A percentile compares a stretch with the other conserved stretches of the same genome.
phyloP scores from a whole-genome alignment of 768 basidiomycete species.

The Collybia sordida region DNA sequence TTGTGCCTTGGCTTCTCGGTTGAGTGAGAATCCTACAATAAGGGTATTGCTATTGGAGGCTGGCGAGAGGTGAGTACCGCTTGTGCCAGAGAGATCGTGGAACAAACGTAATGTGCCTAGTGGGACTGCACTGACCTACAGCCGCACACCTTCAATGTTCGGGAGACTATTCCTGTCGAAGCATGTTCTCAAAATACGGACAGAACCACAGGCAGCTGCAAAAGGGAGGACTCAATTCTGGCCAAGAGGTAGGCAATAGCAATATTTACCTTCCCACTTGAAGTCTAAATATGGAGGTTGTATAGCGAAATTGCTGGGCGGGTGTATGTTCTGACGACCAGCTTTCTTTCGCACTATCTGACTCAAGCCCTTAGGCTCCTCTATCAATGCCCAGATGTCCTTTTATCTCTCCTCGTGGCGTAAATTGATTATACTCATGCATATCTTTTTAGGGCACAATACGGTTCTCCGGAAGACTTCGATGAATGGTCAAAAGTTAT shows the following conservation, averaged over 20 bases:
- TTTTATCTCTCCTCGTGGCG: slow-evolving; percentile 4
- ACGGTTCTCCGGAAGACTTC: slow-evolving; percentile 69
- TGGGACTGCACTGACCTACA: slow-evolving; percentile 36
- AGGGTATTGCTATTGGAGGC: slow-evolving; percentile 58
- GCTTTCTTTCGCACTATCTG: not conserved
- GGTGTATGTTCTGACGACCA: slow-evolving; percentile 46
- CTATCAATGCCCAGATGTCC: slow-evolving; percentile 62
- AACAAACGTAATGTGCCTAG: slow-evolving; percentile 23
- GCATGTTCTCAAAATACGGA: slow-evolving; percentile 50
- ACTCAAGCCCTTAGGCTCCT: slow-evolving; percentile 42
- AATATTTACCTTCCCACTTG: not conserved
- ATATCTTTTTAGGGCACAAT: slow-evolving; percentile 47
- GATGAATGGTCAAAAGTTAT: slow-evolving; percentile 62
- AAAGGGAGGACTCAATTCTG: slow-evolving; percentile 48
- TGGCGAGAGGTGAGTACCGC: slow-evolving; percentile 48
- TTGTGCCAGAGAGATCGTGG: no score
- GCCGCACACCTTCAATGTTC: slow-evolving; percentile 41
- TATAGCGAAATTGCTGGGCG: slow-evolving; percentile 63
- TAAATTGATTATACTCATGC: not conserved
- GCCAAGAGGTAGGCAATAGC: slow-evolving; percentile 56
- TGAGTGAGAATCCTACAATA: slow-evolving; percentile 52
- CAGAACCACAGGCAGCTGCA: slow-evolving; percentile 53
- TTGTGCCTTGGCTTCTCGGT: slow-evolving; percentile 56
- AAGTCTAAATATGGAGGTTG: not conserved
- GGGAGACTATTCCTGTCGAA: slow-evolving; percentile 36